Base-by-base conservation (phyloP, 73 alveolate genomes). In the Symbiodinium natans region DNA sequence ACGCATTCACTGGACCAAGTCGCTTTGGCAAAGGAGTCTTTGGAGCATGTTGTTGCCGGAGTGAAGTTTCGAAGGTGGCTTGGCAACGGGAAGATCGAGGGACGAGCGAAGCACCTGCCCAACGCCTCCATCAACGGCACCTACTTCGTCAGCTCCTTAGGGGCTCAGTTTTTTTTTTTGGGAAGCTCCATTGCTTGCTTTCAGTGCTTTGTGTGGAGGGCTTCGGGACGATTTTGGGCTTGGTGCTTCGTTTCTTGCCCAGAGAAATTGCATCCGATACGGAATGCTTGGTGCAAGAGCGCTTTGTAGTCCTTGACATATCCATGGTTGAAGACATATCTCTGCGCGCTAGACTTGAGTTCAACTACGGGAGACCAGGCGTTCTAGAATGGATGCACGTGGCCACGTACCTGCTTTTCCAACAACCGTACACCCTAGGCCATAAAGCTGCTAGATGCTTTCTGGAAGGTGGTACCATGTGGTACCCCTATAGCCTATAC, bases 111-210 rank as follows among this genome's bases (percentile, higher is more conserved):
- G 31, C 43, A 23, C 84, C 84, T 74, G 84, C 84, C 84, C 27
- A 74, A 74, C 31, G 84, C 84, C 19, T 33, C 43, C 43, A 74
- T 74, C 84, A 74, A 74, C 27, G 84, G 84, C 43, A 34, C 42
- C 11, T 74, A 74, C 84, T 13, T n/a, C 31, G 84, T 43, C 84
- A 15, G 11, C n/a, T 10, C 84, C 84, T 74, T 29, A 34, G 42
- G 33, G 29, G 36, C 36, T n/a, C 34, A 13, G 21, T 46, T 46
- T 46, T 46, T 46, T 6, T 9, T 6, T 6, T 46, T 46, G 59
- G 59, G 59, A 13, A 13, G 6, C 13, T 46, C 21, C 6, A 46
- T n/a, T n/a, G 17, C 23, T 48, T 48, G 17, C 63, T 6, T 59
- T 13, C 15, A 59, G 4, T 10, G 77, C 77, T 59, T 10, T 59